A percentile compares a stretch with the other conserved stretches of the same genome.
These are phyloP conservation scores for Cyclotella sp. DNA, from an alignment of 108 stramenopile species.

Conservation along the genomic window DNA sequence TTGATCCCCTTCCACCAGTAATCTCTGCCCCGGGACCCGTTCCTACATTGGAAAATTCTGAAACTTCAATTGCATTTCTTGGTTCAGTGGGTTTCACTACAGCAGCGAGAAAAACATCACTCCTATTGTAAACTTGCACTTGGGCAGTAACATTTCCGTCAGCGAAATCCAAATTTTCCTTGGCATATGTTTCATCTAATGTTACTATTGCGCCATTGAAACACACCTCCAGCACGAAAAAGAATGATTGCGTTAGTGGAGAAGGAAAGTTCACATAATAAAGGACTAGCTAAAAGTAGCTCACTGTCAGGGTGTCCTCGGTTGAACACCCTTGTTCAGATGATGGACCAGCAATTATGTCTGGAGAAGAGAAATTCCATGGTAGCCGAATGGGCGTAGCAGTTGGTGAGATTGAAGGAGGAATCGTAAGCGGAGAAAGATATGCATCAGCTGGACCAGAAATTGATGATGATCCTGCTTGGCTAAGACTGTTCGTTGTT, in stretches of 20 bases:
- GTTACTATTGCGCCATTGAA: not conserved
- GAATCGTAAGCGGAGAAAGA: no score
- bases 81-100: not conserved
- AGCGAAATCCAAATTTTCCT: not conserved
- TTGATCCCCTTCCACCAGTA: not conserved
- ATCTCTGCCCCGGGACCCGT: not conserved
- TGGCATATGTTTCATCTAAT: slow-evolving; percentile 6
- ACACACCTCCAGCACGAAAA: not conserved
- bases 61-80: not conserved
- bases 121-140: slow-evolving; percentile 7
- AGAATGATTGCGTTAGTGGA: not conserved
- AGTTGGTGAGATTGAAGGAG: no score
- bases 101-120: not conserved
- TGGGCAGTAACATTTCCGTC: not conserved
- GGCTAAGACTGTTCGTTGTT: not conserved
- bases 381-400: no score
- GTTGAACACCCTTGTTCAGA: no score
- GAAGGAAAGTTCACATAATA: not conserved
- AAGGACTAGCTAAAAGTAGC: no score
- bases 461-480: not conserved
- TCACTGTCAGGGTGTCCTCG: no score
- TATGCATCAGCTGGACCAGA: not conserved
- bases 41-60: not conserved
- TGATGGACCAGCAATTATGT: not conserved
- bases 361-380: not conserved